These are phyloP conservation scores for Musa itinerans DNA, from an alignment of 176 grass and related monocot genomes.

Conservation along the genomic window DNA sequence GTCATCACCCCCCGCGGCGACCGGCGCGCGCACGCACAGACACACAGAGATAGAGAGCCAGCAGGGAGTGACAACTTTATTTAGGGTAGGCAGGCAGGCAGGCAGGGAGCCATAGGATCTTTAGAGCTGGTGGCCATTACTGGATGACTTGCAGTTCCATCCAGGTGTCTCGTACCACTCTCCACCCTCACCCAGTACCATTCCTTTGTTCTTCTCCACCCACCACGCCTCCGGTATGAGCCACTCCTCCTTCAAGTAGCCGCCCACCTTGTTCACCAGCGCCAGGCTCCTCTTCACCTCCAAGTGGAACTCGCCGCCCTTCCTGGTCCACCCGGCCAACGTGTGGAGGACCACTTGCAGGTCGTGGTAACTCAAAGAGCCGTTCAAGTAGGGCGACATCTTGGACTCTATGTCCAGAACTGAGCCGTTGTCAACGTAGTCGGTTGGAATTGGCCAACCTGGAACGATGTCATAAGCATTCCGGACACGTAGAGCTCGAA, in stretches of 20 bases:
- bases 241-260: slow-evolving; percentile 15
- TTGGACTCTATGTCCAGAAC: not conserved
- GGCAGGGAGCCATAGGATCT: too few species aligned
- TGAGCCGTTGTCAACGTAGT: not conserved
- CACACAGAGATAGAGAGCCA: too few species aligned
- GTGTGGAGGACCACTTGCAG: slow-evolving; percentile 23
- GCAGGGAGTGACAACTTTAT: too few species aligned
- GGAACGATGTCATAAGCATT: not conserved
- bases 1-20: too few species aligned
- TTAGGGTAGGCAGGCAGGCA: too few species aligned
- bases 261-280: slow-evolving; percentile 28
- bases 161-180: not conserved
- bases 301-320: slow-evolving; percentile 12
- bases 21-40: too few species aligned
- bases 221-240: not conserved
- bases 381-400: not conserved
- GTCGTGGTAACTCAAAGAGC: slow-evolving; percentile 2
- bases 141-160: too few species aligned
- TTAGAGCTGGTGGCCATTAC: too few species aligned
- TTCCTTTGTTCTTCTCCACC: slow-evolving; percentile 1
- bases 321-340: slow-evolving; percentile 8
- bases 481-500: slow-evolving; percentile 1
- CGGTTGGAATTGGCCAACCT: not conserved
- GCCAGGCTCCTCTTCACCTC: slow-evolving; percentile 12
- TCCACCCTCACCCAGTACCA: not conserved